Evolutionary conservation across 2,329 filamentous ascomycete species (phyloP), one percentile per base, ranked within the genome.

Genomic region (Cladosporium oxysporum): DNA sequence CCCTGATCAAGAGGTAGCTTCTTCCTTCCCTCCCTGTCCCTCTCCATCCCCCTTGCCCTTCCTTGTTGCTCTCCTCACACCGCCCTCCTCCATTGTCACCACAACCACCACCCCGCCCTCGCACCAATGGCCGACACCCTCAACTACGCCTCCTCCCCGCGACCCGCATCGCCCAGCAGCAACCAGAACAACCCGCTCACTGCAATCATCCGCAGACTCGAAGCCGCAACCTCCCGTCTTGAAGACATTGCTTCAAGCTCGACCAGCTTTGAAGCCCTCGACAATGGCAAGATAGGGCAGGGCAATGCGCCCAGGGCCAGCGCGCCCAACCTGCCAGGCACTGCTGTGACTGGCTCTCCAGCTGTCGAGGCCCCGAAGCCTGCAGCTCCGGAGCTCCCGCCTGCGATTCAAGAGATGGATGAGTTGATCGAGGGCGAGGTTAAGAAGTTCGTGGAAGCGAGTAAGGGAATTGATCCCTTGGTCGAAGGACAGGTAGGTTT

Each of bases 181-280:
- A 44, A 18, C 12, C 50, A 62, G 65, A 70, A 80, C 74, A 79
- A 76, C 68, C 71, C 78, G 75, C 86, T 87, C 78, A 88, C 80
- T 66, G 76, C 67, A 62, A 71, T 79, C 70, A 76, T 83, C 65
- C 70, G 71, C 78, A 99, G 95, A 82, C 91, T 99, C 73, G 95
- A 99, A 85, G 95, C 95, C 78, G 95, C 95, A 47, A 99, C 95
- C 62, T 95, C 93, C 70, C 90, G 95, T 66, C 88, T 99, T 65
- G 95, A 99, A 83, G 95, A 99, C 79, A 97, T 99, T 75, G 94
- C 95, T 55, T 88, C 91, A 71, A 90, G 92, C n/a, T 75, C 80
- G 6, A 63, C 61, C 21, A 63, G 26, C 61, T 63, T 63, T 35
- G 61, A 63, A 57, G 23, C 61, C 5, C 50, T 63, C 49, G 61